Evolutionary conservation across 2,329 filamentous ascomycete species (phyloP), one percentile per base, ranked within the genome.

Genomic region (Cadophora sp.): DNA sequence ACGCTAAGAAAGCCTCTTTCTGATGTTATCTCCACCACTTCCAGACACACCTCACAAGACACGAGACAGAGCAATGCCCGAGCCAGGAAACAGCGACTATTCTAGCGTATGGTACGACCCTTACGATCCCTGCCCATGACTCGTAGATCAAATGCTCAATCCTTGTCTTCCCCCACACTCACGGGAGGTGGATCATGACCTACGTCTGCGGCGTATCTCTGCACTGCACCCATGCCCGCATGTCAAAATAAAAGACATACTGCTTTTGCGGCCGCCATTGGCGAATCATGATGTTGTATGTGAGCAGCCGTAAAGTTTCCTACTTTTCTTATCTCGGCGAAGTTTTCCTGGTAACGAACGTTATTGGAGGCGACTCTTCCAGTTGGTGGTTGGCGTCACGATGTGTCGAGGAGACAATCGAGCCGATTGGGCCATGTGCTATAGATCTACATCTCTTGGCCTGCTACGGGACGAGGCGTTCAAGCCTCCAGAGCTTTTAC

Each of bases 221-320:
- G 43, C n/a, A 16, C 27, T 62, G 19, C 27, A 51, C 60, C 60
- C 48, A 37, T 63, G 61, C 11, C 22, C 31, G 53, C 53, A 40
- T n/a, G 1, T 24, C 27, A 37, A 9, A 24, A n/a, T 24, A 14
- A 37, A 40, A n/a, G n/a, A 31, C 29, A 22, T 37, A 31, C 40
- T 55, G 31, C 62, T 50, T 29, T 62, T 48, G 40, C 26, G 37
- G 34, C 14, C 16, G 14, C 19, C 7, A 37, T 55, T 55, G 48
- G n/a, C 51, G n/a, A 64, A 64, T 64, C 62, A 64, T 29, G 37
- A 43, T 8, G n/a, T 3, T n/a, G 24, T 7, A 62, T 62, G 16
- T 8, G 5, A 29, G 50, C 24, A 27, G 2, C 22, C 19, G 34
- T 29, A 12, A 8, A n/a, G 12, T 7, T 37, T n/a, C 29, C 12